phyloP scores from a whole-genome alignment of 78 protist species.

The Carpediemonas membranifera region DNA sequence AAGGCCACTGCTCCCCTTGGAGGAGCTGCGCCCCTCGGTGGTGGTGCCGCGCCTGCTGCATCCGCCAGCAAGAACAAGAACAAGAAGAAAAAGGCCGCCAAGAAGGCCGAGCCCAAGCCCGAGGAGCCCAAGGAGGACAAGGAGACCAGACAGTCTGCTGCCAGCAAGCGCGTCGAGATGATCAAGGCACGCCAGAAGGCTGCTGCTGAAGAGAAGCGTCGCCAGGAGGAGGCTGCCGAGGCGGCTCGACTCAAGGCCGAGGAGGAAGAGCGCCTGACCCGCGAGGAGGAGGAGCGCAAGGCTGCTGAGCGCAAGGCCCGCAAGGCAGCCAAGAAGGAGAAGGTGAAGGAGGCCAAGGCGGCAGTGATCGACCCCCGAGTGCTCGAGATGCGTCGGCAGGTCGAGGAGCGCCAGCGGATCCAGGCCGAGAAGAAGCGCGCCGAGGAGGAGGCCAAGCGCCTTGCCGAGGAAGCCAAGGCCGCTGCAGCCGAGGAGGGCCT shows the following conservation, averaged over 20 bases:
- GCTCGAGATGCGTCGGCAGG: neutral
- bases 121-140: neutral
- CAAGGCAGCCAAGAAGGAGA: neutral
- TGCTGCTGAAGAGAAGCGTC: neutral
- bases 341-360: neutral
- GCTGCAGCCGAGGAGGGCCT: constrained; percentile 4
- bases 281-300: constrained; percentile 2
- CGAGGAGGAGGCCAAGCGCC: neutral
- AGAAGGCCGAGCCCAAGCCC: no score
- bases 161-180: neutral
- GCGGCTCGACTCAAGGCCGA: neutral
- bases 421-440: neutral
- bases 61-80: no score
- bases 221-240: neutral
- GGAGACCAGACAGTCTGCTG: neutral
- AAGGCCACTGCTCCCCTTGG: no score
- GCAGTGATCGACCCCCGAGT: no score
- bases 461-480: neutral
- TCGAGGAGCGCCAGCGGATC: neutral
- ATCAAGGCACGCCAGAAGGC: neutral
- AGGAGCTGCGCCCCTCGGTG: no score
- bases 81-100: no score
- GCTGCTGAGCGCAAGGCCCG: neutral
- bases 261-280: neutral
- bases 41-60: no score